Base-by-base conservation (phyloP, 495 filamentous ascomycete species). In the Elasticomyces elasticus region DNA sequence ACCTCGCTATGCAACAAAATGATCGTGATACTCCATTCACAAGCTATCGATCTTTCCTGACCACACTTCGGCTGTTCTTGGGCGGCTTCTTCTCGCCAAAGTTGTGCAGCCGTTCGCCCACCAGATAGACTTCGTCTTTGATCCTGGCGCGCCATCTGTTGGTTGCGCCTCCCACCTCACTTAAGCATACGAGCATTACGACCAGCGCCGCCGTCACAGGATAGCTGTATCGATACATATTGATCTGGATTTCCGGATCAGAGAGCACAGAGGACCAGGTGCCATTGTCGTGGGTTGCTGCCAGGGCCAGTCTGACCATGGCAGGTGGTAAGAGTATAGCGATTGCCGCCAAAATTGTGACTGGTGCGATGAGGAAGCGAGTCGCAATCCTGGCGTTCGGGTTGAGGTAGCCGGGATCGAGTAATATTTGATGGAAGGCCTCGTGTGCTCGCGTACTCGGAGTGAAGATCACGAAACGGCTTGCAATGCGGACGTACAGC, bases 71-170 rank as follows among this genome's bases (percentile, higher is more conserved):
- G 31, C 42, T 60, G 1, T 51, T 49, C 12, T 17, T 45, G 19
- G 51, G 51, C 48, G 61, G 61, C 52, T 57, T 71, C 64, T 55
- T 69, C 54, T 83, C 88, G 1, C 87, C 86, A 69, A 92, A 92
- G 65, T 96, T 96, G 65, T 96, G 91, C 57, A 99, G 70, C 28
- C 89, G 73, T 71, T 97, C 89, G 1, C 92, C 92, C 63, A 96
- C 92, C 58, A 97, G 71, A 63, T 97, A 99, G 7, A 94, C 91
- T 69, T 99, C 92, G 64, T 99, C 92, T 28, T 84, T 72, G 45
- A 99, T 89, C 59, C 80, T 80, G 62, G 80, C 76, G 64, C 85
- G 80, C 92, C 92, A 98, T 38, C 77, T 72, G 23, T 79, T 78
- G 35, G 62, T 51, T 44, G 61, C 58, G 28, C 43, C 47, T 0